phyloP scores from a whole-genome alignment of 2,329 filamentous ascomycete species.

The Apiospora saccharicola region DNA sequence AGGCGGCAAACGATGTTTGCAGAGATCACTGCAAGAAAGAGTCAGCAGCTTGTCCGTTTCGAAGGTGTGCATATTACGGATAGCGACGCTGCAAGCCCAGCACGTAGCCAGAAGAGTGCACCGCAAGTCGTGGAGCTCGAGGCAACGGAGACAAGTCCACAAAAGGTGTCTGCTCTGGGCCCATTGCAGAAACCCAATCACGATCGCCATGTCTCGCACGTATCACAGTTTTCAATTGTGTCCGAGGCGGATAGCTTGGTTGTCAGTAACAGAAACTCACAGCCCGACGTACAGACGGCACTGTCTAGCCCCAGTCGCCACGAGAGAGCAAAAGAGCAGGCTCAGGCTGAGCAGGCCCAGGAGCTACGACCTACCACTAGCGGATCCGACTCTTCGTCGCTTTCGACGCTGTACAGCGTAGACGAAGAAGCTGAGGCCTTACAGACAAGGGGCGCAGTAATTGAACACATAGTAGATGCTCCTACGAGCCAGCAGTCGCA shows the following conservation, averaged over 20 bases:
- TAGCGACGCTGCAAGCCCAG: constrained; percentile 38
- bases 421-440: constrained; percentile 53
- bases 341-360: background rate
- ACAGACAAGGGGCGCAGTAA: constrained; percentile 23
- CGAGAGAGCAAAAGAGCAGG: background rate
- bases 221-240: constrained; percentile 36
- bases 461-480: constrained; percentile 26
- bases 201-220: constrained; percentile 37
- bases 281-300: constrained; percentile 45
- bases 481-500: constrained; percentile 23
- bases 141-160: constrained; percentile 22
- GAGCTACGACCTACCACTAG: constrained; percentile 34
- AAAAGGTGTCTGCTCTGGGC: constrained; percentile 17
- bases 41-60: background rate
- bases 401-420: constrained; percentile 65
- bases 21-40: constrained; percentile 23
- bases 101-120: constrained; percentile 41
- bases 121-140: constrained; percentile 39
- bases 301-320: constrained; percentile 54
- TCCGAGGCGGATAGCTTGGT: constrained; percentile 53
- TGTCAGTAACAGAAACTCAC: constrained; percentile 38
- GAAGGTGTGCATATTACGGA: background rate
- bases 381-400: constrained; percentile 58
- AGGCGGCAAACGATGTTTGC: constrained; percentile 39
- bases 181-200: constrained; percentile 33